A percentile compares a stretch with the other conserved stretches of the same genome.
phyloP scores from a whole-genome alignment of 331 rosid species.

The Spiraea crenata region DNA sequence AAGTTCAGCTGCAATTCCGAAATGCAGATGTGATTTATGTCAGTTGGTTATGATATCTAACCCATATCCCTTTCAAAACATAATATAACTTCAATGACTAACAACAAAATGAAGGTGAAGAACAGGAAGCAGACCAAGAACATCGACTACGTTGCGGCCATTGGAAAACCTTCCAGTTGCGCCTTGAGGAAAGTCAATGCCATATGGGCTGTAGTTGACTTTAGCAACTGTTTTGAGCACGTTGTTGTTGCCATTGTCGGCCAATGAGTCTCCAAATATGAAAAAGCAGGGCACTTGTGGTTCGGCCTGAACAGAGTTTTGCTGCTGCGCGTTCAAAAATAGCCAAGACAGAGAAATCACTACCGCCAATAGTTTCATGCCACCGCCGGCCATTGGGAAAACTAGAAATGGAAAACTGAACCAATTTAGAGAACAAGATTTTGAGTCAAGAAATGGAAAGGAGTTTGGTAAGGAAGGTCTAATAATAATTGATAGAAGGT shows the following conservation, averaged over 20 bases:
- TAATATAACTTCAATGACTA: not conserved
- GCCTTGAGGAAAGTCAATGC: constrained; percentile 47
- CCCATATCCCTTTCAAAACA: not conserved
- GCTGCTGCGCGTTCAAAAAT: not conserved
- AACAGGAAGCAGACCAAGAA: constrained; percentile 30
- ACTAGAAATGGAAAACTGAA: not conserved
- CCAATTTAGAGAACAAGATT: not conserved
- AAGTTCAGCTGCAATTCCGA: constrained; percentile 38
- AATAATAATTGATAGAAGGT: not conserved
- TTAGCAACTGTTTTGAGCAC: constrained; percentile 26
- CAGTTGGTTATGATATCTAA: not conserved
- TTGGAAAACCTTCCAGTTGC: constrained; percentile 67
- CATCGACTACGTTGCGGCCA: constrained; percentile 39
- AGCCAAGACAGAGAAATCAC: not conserved
- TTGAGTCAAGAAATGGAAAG: not conserved
- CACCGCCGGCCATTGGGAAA: constrained; percentile 1
- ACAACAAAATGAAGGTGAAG: not conserved
- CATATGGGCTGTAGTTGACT: constrained; percentile 52
- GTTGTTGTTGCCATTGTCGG: constrained; percentile 69
- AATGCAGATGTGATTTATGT: not conserved
- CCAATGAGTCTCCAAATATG: constrained; percentile 66
- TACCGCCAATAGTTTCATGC: constrained; percentile 13
- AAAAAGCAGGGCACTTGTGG: constrained; percentile 55
- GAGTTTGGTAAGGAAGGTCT: not conserved
- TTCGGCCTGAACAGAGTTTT: constrained; percentile 5